Conservation (phyloP, 306 rosid genomes). For the Corylus heterophylla region DNA sequence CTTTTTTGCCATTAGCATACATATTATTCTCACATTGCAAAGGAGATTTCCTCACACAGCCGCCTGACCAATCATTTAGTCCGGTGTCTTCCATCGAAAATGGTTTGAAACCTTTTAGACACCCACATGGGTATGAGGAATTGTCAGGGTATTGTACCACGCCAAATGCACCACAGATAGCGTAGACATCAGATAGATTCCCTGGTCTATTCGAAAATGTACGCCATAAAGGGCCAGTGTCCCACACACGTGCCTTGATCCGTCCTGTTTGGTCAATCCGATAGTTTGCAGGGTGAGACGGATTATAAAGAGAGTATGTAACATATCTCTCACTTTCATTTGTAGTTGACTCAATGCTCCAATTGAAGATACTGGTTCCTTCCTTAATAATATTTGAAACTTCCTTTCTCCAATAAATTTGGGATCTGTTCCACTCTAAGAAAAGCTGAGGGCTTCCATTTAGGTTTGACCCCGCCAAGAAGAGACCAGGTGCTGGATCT, state of each 20-base stretch:
- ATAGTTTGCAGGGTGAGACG: too few species aligned
- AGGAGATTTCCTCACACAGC: not conserved
- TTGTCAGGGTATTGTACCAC: not conserved
- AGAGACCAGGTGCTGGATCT: conserved; percentile 45
- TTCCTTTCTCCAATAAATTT: not conserved
- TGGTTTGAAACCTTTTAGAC: not conserved
- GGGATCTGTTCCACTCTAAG: not conserved
- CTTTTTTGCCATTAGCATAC: not conserved
- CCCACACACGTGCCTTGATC: too few species aligned
- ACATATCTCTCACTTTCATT: too few species aligned
- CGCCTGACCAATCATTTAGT: not conserved
- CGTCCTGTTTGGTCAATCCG: too few species aligned
- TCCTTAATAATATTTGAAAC: too few species aligned
- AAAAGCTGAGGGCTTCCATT: conserved; percentile 3
- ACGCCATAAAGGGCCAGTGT: too few species aligned
- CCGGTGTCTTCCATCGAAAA: not conserved
- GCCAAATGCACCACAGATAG: not conserved
- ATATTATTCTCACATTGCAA: not conserved
- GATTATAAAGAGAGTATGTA: too few species aligned
- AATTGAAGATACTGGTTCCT: too few species aligned
- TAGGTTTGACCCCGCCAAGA: conserved; percentile 50
- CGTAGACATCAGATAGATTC: not conserved
- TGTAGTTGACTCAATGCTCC: too few species aligned
- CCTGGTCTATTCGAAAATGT: not conserved
- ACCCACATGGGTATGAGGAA: not conserved